phyloP scores from a whole-genome alignment of 2,329 filamentous ascomycete genomes.

The Penicillium sp. region DNA sequence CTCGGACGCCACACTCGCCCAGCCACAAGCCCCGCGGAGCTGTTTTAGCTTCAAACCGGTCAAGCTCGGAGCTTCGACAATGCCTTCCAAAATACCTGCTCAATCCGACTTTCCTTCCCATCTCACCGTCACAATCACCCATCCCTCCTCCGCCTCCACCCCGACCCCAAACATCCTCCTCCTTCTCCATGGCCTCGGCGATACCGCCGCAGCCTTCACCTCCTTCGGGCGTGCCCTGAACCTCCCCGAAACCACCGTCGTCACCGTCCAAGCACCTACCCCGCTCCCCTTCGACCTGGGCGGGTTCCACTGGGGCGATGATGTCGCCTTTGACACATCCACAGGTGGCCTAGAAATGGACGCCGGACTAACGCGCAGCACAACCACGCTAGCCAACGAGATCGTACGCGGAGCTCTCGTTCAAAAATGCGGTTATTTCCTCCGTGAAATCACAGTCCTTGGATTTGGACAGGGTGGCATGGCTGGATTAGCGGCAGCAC shows the following conservation, averaged over 20 bases:
- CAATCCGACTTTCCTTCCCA: slow-evolving; percentile 44
- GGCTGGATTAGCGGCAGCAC: slow-evolving; percentile 53
- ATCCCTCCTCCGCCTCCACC: slow-evolving; percentile 39
- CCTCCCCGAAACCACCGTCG: slow-evolving; percentile 69
- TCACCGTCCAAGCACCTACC: slow-evolving; percentile 66
- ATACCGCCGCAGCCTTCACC: slow-evolving; percentile 63
- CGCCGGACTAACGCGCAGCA: slow-evolving; percentile 53
- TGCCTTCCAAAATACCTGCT: slow-evolving; percentile 37
- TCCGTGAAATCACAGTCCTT: slow-evolving; percentile 57
- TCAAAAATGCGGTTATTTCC: slow-evolving; percentile 53
- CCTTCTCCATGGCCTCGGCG: slow-evolving; percentile 79
- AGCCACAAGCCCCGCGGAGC: too few species aligned
- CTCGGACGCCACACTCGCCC: too few species aligned
- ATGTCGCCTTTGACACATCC: slow-evolving; percentile 49
- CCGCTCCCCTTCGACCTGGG: slow-evolving; percentile 63
- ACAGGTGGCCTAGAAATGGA: slow-evolving; percentile 56
- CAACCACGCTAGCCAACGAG: slow-evolving; percentile 44
- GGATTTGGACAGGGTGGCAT: slow-evolving; percentile 65
- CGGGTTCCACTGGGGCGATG: slow-evolving; percentile 66
- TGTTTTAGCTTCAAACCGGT: too few species aligned
- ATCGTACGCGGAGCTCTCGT: slow-evolving; percentile 52
- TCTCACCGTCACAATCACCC: slow-evolving; percentile 38
- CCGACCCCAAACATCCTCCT: slow-evolving; percentile 66
- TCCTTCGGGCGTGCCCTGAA: slow-evolving; percentile 61
- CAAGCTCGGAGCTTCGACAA: slow-evolving; percentile 5